Evolutionary conservation across 768 basidiomycete genomes (phyloP).

Genomic region (Pleurotus giganteus): DNA sequence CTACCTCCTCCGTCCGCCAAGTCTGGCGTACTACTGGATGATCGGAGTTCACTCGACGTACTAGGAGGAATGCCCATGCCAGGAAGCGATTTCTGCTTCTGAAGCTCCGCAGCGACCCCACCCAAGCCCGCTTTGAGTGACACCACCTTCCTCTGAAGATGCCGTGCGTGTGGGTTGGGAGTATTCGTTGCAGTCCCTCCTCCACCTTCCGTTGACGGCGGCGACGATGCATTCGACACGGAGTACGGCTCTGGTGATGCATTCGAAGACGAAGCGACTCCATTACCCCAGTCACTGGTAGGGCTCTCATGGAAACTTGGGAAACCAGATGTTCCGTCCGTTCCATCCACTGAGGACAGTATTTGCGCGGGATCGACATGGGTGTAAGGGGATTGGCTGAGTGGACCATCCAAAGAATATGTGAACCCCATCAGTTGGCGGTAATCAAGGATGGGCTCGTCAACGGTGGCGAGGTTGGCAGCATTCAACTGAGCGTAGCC

Average conservation of each 20-base stretch:
- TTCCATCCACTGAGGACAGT: slow-evolving; percentile 30
- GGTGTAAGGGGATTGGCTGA: slow-evolving; percentile 56
- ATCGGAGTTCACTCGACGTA: slow-evolving; percentile 40
- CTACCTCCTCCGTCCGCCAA: slow-evolving; percentile 31
- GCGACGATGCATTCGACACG: slow-evolving; percentile 69
- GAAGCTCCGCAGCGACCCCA: slow-evolving; percentile 47
- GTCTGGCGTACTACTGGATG: slow-evolving; percentile 71
- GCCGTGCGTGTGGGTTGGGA: neutral
- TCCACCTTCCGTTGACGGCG: slow-evolving; percentile 61
- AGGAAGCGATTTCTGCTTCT: slow-evolving; percentile 47
- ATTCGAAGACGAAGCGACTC: slow-evolving; percentile 59
- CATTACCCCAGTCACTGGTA: slow-evolving; percentile 81
- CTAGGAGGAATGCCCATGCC: slow-evolving; percentile 20
- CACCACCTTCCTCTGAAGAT: slow-evolving; percentile 54
- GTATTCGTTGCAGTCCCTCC: slow-evolving; percentile 16
- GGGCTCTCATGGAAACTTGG: slow-evolving; percentile 70
- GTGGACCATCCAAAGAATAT: slow-evolving; percentile 44
- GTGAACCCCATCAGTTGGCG: slow-evolving; percentile 65
- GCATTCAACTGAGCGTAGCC: slow-evolving; percentile 67
- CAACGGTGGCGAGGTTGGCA: slow-evolving; percentile 48
- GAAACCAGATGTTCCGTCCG: slow-evolving; percentile 43
- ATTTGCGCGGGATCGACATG: slow-evolving; percentile 95
- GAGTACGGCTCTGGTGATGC: slow-evolving; percentile 77
- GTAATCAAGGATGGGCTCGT: slow-evolving; percentile 60
- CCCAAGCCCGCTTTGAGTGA: slow-evolving; percentile 48